A percentile compares a stretch with the other conserved stretches of the same genome.
Evolutionary conservation across 768 basidiomycete species (phyloP).

Genomic region (Exsudoporus frostii): DNA sequence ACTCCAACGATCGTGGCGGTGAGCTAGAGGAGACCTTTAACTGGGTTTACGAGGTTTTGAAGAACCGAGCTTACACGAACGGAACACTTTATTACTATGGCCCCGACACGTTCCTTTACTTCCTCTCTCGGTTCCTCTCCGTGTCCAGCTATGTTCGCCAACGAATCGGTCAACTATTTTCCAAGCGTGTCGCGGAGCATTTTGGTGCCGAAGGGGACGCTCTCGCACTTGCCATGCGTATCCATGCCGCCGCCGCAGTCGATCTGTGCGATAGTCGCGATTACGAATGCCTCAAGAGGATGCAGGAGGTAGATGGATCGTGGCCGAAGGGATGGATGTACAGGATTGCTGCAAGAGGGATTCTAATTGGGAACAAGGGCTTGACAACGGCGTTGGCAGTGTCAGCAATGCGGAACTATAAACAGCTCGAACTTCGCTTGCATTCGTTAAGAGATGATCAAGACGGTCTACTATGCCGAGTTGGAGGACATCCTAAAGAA

Average conservation of each 20-base stretch:
- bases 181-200: slow-evolving; percentile 12
- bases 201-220: slow-evolving; percentile 21
- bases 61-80: slow-evolving; percentile 20
- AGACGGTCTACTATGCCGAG: too few relatives aligned
- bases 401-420: slow-evolving; percentile 14
- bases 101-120: slow-evolving; percentile 18
- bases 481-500: too few relatives aligned
- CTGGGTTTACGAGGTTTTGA: slow-evolving; percentile 19
- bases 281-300: slow-evolving; percentile 11
- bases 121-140: slow-evolving; percentile 21
- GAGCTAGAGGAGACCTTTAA: slow-evolving; percentile 21
- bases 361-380: slow-evolving; percentile 17
- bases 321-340: slow-evolving; percentile 23
- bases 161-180: slow-evolving; percentile 12
- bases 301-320: slow-evolving; percentile 22
- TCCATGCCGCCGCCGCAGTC: slow-evolving; percentile 9
- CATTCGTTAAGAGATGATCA: too few relatives aligned
- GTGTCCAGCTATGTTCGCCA: slow-evolving; percentile 15
- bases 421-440: slow-evolving; percentile 8
- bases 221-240: slow-evolving; percentile 18
- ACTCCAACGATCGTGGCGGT: slow-evolving; percentile 17
- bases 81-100: slow-evolving; percentile 21
- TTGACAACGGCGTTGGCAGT: slow-evolving; percentile 22
- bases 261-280: slow-evolving; percentile 14
- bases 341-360: slow-evolving; percentile 3